These are phyloP conservation scores for Artomyces pyxidatus DNA, from an alignment of 768 basidiomycete species.

Conservation along the genomic window DNA sequence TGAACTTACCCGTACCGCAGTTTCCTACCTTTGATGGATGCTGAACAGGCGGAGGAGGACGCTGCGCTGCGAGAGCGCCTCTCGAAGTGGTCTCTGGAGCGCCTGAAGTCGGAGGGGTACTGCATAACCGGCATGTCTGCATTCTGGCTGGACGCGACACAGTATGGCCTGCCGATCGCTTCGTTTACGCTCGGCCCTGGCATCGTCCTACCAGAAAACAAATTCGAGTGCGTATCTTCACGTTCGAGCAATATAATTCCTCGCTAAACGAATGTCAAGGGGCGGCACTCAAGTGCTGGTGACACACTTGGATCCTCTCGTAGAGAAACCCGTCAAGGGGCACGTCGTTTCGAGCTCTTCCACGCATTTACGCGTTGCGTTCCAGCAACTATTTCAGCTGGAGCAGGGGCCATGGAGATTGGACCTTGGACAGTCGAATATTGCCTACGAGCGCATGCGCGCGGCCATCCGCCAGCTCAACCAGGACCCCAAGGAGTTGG, in stretches of 20 bases:
- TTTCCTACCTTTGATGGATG: constrained; percentile 38
- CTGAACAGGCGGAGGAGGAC: constrained; percentile 62
- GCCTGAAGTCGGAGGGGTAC: constrained; percentile 64
- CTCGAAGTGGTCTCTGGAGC: constrained; percentile 53
- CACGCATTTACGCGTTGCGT: constrained; percentile 50
- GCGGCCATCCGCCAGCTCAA: constrained; percentile 52
- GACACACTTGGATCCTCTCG: constrained; percentile 53
- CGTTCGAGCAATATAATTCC: too few species aligned
- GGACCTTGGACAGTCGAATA: constrained; percentile 62
- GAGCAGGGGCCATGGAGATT: constrained; percentile 49
- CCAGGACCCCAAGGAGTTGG: constrained; percentile 40
- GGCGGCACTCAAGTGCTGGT: constrained; percentile 64
- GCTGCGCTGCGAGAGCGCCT: constrained; percentile 54
- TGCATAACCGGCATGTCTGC: constrained; percentile 56
- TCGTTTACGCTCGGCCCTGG: constrained; percentile 61
- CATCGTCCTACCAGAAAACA: constrained; percentile 50
- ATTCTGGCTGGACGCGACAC: constrained; percentile 60
- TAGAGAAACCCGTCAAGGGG: constrained; percentile 45
- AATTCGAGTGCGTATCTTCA: constrained; percentile 54
- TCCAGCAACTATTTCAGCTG: constrained; percentile 38
- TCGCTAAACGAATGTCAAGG: too few species aligned
- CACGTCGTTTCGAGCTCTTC: constrained; percentile 41
- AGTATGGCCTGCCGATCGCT: constrained; percentile 59
- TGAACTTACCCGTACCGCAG: constrained; percentile 23
- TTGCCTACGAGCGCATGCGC: constrained; percentile 63